Conservation (phyloP, 2,329 filamentous ascomycete genomes). For the Alternaria triticimaculans region DNA sequence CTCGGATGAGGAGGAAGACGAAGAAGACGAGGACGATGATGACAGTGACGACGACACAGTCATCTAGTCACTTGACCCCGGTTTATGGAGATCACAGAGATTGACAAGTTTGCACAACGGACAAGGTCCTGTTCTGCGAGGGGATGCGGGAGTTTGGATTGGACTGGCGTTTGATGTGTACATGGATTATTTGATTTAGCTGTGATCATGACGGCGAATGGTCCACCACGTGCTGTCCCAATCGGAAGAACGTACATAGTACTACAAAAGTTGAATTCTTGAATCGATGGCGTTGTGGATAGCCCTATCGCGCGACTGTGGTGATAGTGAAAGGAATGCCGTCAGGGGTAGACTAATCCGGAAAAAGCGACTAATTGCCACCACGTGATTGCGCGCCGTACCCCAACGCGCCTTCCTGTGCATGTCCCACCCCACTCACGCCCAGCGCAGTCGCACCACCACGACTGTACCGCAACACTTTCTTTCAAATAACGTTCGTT, state of each 20-base stretch:
- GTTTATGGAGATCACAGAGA: not conserved
- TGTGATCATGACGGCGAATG: not conserved
- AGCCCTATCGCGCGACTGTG: not conserved
- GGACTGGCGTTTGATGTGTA: not conserved
- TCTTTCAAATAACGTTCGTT: not conserved
- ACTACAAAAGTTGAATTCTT: not conserved
- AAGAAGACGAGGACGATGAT: conserved; percentile 52
- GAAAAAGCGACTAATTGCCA: conserved; percentile 30
- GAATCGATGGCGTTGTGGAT: not conserved
- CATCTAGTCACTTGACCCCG: conserved; percentile 12
- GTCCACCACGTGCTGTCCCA: not conserved
- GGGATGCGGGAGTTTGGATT: not conserved
- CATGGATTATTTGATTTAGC: not conserved
- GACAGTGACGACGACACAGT: conserved; percentile 49
- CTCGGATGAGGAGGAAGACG: conserved; percentile 45
- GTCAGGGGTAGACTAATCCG: conserved; percentile 14
- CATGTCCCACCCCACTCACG: conserved; percentile 14
- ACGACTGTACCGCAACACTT: not conserved
- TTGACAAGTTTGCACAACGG: not conserved
- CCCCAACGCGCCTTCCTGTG: conserved; percentile 22
- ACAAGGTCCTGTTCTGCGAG: not conserved
- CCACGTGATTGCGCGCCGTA: conserved; percentile 39
- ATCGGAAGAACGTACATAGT: no score
- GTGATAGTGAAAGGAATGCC: not conserved
- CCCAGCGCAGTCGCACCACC: not conserved